Conservation (phyloP, 495 filamentous ascomycete species). For the Thermothielavioides terrestris region DNA sequence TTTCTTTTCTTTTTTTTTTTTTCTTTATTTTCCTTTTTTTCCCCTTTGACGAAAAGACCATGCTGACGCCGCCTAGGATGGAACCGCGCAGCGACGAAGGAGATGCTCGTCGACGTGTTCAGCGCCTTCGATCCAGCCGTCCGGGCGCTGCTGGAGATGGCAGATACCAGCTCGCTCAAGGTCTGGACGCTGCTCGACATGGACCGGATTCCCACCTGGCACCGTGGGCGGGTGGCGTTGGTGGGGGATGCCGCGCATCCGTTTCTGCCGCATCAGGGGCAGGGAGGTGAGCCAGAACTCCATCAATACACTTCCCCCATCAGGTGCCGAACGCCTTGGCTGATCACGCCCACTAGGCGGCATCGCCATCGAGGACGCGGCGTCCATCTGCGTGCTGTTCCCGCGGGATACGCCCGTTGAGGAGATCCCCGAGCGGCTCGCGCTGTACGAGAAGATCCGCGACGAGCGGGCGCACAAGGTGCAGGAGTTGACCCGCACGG, state of each 20-base stretch:
- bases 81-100: conserved; percentile 37
- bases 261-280: conserved; percentile 39
- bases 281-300: conserved; percentile 25
- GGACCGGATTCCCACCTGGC: conserved; percentile 43
- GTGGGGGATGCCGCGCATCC: conserved; percentile 57
- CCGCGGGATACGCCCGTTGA: conserved; percentile 29
- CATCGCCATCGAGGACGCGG: conserved; percentile 50
- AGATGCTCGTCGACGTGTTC: conserved; percentile 40
- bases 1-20: too few relatives aligned
- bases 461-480: conserved; percentile 7
- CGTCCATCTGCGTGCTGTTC: conserved; percentile 43
- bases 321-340: too few relatives aligned
- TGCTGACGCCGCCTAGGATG: conserved; percentile 24
- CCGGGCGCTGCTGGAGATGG: conserved; percentile 36
- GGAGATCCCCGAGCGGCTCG: conserved; percentile 41
- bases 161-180: conserved; percentile 39
- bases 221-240: conserved; percentile 39
- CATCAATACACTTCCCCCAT: not conserved
- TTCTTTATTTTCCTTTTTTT: too few relatives aligned
- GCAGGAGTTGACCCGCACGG: not conserved
- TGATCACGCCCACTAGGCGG: conserved; percentile 20
- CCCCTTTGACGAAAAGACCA: too few relatives aligned
- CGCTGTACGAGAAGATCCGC: conserved; percentile 45
- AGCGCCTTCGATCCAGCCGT: conserved; percentile 40
- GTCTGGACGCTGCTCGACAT: conserved; percentile 52